A percentile compares a stretch with the other conserved stretches of the same genome.
These are phyloP conservation scores for Golubevia sp. DNA, from an alignment of 1,284 basidiomycete species.

Conservation along the genomic window DNA sequence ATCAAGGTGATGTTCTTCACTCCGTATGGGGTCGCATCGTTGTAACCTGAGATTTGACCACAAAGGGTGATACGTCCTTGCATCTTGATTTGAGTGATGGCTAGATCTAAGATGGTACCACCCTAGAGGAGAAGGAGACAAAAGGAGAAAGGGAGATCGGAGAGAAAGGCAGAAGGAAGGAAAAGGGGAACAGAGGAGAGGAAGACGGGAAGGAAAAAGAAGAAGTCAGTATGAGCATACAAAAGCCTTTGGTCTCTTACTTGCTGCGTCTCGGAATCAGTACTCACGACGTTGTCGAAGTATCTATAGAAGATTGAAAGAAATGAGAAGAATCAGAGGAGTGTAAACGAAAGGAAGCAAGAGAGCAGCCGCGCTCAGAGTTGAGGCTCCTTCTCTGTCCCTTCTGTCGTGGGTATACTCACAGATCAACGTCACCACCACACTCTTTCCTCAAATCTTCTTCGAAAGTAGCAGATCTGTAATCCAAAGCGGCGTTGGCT, in stretches of 20 bases:
- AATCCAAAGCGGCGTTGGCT: background rate
- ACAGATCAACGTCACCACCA: background rate
- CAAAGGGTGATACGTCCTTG: background rate
- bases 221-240: too few species aligned
- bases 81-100: background rate
- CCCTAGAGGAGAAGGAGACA: too few species aligned
- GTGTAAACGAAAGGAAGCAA: too few species aligned
- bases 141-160: too few species aligned
- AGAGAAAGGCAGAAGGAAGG: too few species aligned
- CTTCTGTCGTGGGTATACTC: background rate
- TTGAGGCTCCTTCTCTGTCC: too few species aligned
- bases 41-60: background rate
- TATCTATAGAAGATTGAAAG: background rate
- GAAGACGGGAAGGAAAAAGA: too few species aligned
- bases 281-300: background rate
- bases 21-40: background rate
- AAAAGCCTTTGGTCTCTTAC: too few species aligned
- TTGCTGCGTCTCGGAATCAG: too few species aligned
- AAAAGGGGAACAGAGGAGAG: too few species aligned
- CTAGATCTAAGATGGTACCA: background rate
- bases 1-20: background rate
- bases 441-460: background rate
- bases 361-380: background rate
- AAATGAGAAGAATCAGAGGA: too few species aligned
- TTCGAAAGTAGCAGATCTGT: background rate